A percentile compares a stretch with the other conserved stretches of the same genome.
These are phyloP conservation scores for Leishmania tarentolae DNA, from an alignment of 208 protist species.

Conservation along the genomic window DNA sequence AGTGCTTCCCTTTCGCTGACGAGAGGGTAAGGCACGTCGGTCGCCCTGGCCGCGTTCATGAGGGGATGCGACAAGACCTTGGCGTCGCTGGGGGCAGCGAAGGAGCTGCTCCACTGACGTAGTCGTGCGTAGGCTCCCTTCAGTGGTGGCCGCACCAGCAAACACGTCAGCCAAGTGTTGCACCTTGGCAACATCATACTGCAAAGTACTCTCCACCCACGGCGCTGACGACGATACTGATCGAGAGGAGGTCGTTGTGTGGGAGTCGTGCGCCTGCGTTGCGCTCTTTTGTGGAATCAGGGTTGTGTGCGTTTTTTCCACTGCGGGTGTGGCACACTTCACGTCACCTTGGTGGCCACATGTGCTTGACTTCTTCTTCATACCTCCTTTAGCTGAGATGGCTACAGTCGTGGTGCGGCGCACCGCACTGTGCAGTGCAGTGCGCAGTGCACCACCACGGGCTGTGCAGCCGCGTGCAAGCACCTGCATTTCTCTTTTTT, in stretches of 20 bases:
- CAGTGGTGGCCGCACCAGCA: neutral
- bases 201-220: constrained; percentile 20
- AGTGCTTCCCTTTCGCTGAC: neutral
- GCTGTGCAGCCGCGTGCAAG: neutral
- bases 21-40: neutral
- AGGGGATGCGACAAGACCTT: neutral
- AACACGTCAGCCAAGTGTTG: constrained; percentile 20
- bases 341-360: neutral
- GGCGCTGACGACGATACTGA: constrained; percentile 1
- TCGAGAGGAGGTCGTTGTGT: neutral
- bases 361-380: neutral
- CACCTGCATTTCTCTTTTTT: neutral
- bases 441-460: neutral
- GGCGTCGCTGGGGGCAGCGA: neutral
- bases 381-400: neutral
- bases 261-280: neutral
- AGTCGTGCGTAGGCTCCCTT: neutral
- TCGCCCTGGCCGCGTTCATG: neutral
- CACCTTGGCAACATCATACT: constrained; percentile 26
- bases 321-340: neutral
- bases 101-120: constrained; percentile 12
- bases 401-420: neutral
- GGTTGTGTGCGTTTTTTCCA: neutral
- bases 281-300: neutral
- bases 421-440: neutral